Conservation (phyloP, 768 basidiomycete genomes). For the Leccinellum luteum region DNA sequence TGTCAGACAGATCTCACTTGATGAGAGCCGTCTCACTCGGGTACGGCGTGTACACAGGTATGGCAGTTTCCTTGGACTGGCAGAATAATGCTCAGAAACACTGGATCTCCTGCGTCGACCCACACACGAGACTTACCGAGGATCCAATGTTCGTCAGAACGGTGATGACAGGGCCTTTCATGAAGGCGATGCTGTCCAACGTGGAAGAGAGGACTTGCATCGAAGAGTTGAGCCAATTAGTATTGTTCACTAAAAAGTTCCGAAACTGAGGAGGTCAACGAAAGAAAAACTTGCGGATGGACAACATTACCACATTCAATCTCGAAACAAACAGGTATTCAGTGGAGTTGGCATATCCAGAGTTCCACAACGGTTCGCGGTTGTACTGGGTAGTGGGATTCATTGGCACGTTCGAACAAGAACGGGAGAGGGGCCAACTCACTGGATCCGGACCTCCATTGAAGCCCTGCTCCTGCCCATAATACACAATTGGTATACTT, state of each 20-base stretch:
- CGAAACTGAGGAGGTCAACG: background rate
- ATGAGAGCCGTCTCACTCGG: slow-evolving; percentile 45
- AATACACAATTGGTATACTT: slow-evolving; percentile 75
- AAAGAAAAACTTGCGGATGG: background rate
- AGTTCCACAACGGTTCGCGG: slow-evolving; percentile 67
- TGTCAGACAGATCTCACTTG: slow-evolving; percentile 44
- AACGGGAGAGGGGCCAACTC: slow-evolving; percentile 14
- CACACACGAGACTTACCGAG: slow-evolving; percentile 42
- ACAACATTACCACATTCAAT: background rate
- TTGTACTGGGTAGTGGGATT: slow-evolving; percentile 46
- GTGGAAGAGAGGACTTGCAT: slow-evolving; percentile 50
- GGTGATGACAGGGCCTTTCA: slow-evolving; percentile 60
- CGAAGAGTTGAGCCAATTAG: slow-evolving; percentile 50
- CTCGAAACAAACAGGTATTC: slow-evolving; percentile 52
- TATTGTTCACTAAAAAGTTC: slow-evolving; percentile 41
- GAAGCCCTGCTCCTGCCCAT: slow-evolving; percentile 77
- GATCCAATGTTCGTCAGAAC: slow-evolving; percentile 74
- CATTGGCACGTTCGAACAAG: background rate
- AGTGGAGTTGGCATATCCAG: slow-evolving; percentile 62
- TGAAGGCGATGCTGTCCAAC: slow-evolving; percentile 54
- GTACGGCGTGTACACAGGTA: slow-evolving; percentile 58
- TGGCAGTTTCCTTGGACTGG: slow-evolving; percentile 53
- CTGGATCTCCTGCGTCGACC: background rate
- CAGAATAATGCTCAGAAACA: background rate
- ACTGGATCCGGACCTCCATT: slow-evolving; percentile 65